Percentiles rank a stretch among this genome's conserved stretches.
These are phyloP conservation scores for Apostasia ramifera DNA, from an alignment of 106 monocot genomes.

Conservation along the genomic window DNA sequence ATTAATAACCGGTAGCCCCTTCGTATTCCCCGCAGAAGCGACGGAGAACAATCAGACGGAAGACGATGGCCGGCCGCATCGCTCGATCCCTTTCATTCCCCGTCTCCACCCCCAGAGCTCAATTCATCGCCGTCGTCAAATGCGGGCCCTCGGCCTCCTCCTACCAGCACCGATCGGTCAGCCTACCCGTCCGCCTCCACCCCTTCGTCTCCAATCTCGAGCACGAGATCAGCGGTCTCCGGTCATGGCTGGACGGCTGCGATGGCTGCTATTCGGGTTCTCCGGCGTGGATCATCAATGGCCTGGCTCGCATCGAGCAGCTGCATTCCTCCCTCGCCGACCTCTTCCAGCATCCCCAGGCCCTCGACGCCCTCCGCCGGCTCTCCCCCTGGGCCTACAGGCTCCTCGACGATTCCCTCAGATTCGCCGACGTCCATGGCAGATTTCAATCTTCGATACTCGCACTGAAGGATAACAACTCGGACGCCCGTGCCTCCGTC, in stretches of 20 bases:
- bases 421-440: constrained; percentile 51
- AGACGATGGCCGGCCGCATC: neutral
- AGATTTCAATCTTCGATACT: constrained; percentile 34
- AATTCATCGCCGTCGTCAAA: neutral
- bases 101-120: neutral
- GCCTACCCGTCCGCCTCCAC: constrained; percentile 69
- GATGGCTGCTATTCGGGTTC: neutral
- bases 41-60: neutral
- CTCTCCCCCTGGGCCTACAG: constrained; percentile 15
- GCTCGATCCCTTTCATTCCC: constrained; percentile 17
- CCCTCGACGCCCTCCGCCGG: constrained; percentile 34
- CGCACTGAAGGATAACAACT: constrained; percentile 17
- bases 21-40: too few relatives aligned
- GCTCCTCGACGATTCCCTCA: constrained; percentile 69
- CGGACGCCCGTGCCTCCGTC: constrained; percentile 31
- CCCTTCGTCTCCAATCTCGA: constrained; percentile 57
- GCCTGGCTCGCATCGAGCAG: constrained; percentile 37
- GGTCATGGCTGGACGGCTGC: constrained; percentile 16
- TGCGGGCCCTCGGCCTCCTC: neutral
- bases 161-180: constrained; percentile 28
- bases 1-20: too few relatives aligned
- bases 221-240: constrained; percentile 29
- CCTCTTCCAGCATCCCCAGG: constrained; percentile 50
- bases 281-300: constrained; percentile 20
- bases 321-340: constrained; percentile 45